Conservation (phyloP, 2,329 filamentous ascomycete genomes). For the Cercospora nicotianae region DNA sequence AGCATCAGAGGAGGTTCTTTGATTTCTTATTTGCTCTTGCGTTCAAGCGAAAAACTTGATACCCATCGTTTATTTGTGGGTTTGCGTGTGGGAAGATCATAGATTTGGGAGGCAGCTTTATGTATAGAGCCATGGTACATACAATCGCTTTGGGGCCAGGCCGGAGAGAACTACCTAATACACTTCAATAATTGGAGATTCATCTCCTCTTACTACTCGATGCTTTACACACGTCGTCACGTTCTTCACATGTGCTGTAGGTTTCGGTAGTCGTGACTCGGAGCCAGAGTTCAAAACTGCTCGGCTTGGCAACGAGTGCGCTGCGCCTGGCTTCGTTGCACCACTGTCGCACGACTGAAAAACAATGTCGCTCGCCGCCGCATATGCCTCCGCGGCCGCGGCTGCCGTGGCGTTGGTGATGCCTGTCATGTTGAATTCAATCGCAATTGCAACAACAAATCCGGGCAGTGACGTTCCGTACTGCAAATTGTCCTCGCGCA, state of each 20-base stretch:
- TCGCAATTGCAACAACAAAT: neutral
- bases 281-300: neutral
- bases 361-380: neutral
- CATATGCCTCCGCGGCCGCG: neutral
- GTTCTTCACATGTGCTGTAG: neutral
- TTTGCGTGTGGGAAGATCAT: neutral
- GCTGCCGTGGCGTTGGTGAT: neutral
- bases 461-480: neutral
- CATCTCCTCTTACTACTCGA: neutral
- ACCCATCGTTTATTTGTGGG: neutral
- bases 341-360: neutral
- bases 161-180: neutral
- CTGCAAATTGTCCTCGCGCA: neutral
- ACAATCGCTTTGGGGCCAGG: neutral
- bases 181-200: neutral
- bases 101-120: neutral
- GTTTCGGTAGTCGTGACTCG: neutral
- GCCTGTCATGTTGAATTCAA: neutral
- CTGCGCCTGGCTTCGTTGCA: neutral
- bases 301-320: neutral
- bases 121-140: neutral
- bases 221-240: neutral
- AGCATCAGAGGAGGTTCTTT: neutral
- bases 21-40: neutral
- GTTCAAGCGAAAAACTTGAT: slow-evolving; percentile 15